These are phyloP conservation scores for Glycyrrhiza uralensis DNA, from an alignment of 306 rosid species.

Conservation along the genomic window DNA sequence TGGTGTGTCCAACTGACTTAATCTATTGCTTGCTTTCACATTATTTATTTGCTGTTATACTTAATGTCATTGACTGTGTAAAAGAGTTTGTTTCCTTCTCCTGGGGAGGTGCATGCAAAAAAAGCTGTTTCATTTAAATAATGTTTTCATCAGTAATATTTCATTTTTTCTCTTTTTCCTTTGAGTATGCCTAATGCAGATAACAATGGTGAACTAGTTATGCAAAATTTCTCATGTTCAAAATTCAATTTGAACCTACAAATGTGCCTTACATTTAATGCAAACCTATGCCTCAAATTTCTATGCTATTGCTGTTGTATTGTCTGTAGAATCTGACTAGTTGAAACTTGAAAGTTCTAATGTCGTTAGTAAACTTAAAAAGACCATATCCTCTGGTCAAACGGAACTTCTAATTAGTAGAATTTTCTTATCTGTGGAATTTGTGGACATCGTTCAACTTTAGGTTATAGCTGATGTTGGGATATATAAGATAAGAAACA, in stretches of 20 bases:
- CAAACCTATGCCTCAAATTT: not conserved
- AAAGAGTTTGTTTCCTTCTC: not conserved
- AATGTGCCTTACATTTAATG: not conserved
- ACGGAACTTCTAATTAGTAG: not conserved
- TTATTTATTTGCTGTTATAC: slow-evolving; percentile 9
- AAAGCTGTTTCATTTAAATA: not conserved
- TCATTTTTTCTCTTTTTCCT: not conserved
- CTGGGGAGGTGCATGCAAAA: not conserved
- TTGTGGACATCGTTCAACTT: not conserved
- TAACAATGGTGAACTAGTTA: not conserved
- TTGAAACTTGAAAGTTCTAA: not conserved
- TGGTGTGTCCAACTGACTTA: slow-evolving; percentile 32
- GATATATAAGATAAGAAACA: not conserved
- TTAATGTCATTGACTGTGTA: not conserved
- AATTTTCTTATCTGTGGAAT: not conserved
- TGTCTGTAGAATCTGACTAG: not conserved
- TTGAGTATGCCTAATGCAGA: not conserved
- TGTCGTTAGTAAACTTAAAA: not conserved
- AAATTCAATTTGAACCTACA: not conserved
- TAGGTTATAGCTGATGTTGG: not conserved
- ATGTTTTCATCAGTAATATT: not conserved
- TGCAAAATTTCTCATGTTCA: not conserved
- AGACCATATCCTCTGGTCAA: not conserved
- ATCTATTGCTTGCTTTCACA: not conserved
- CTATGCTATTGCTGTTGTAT: not conserved